Conservation (phyloP, 306 rosid genomes). For the Prunus dulcis region DNA sequence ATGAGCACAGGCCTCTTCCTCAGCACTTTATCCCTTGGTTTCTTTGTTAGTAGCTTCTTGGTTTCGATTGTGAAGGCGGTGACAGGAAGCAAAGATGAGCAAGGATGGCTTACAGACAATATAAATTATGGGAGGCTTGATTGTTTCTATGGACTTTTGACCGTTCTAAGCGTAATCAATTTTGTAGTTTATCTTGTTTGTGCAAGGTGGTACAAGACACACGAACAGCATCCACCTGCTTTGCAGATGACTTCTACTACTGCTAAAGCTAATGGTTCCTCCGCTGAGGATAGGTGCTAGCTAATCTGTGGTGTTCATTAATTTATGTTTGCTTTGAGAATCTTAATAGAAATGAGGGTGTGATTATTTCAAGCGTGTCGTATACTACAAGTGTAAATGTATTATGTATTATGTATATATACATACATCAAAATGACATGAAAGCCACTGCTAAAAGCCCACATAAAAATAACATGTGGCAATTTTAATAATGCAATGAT, state of each 20-base stretch:
- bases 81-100: conserved; percentile 46
- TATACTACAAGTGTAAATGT: too few species aligned
- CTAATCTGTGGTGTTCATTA: too few species aligned
- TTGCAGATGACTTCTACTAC: conserved; percentile 39
- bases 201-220: conserved; percentile 60
- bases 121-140: conserved; percentile 80
- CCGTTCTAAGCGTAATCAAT: conserved; percentile 53
- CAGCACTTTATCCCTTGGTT: conserved; percentile 77
- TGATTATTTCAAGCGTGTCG: too few species aligned
- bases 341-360: not conserved
- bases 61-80: conserved; percentile 62
- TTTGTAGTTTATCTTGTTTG: conserved; percentile 55
- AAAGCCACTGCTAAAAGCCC: too few species aligned
- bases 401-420: too few species aligned
- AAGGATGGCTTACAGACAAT: conserved; percentile 83
- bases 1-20: conserved; percentile 97
- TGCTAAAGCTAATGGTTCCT: conserved; percentile 10
- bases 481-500: too few species aligned
- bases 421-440: too few species aligned
- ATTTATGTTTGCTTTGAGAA: not conserved
- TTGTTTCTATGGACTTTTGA: conserved; percentile 67
- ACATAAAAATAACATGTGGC: too few species aligned
- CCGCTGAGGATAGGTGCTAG: not conserved
- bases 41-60: conserved; percentile 79
- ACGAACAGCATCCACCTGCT: conserved; percentile 32